Evolutionary conservation across 2,329 filamentous ascomycete species (phyloP).

Genomic region (Fusarium lateritium): DNA sequence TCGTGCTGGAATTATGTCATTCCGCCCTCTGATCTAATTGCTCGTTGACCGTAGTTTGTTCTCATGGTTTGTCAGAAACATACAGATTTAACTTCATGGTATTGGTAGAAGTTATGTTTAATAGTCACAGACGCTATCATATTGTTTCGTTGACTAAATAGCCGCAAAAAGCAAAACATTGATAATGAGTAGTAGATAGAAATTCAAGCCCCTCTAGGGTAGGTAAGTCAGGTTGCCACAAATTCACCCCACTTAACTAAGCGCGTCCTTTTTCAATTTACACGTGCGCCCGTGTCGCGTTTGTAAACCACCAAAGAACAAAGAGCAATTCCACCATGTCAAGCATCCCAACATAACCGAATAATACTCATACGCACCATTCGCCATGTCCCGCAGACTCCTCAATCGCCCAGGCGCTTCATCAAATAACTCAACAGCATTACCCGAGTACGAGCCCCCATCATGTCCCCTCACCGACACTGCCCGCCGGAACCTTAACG

Average conservation of each 20-base stretch:
- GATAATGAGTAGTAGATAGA: too few relatives aligned
- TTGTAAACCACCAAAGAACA: neutral
- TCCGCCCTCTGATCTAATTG: neutral
- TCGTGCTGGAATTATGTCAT: slow-evolving; percentile 7
- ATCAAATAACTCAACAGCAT: slow-evolving; percentile 43
- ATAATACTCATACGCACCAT: slow-evolving; percentile 5
- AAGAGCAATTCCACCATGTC: slow-evolving; percentile 20
- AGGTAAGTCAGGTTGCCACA: neutral
- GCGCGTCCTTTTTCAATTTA: slow-evolving; percentile 34
- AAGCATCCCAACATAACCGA: slow-evolving; percentile 12
- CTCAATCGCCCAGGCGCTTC: slow-evolving; percentile 48
- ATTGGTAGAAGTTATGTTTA: neutral
- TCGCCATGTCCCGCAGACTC: slow-evolving; percentile 54
- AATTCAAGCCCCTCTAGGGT: neutral
- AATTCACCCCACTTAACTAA: neutral
- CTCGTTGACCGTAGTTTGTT: neutral
- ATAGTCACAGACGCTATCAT: too few relatives aligned
- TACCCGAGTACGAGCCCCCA: slow-evolving; percentile 68
- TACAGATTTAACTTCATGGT: neutral
- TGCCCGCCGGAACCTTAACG: slow-evolving; percentile 58
- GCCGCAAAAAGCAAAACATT: too few relatives aligned
- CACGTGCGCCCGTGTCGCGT: slow-evolving; percentile 21
- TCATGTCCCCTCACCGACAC: slow-evolving; percentile 60
- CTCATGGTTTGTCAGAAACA: too few relatives aligned
- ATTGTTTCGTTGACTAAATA: too few relatives aligned